Conservation (phyloP, 306 rosid genomes). For the Cicer bijugum region DNA sequence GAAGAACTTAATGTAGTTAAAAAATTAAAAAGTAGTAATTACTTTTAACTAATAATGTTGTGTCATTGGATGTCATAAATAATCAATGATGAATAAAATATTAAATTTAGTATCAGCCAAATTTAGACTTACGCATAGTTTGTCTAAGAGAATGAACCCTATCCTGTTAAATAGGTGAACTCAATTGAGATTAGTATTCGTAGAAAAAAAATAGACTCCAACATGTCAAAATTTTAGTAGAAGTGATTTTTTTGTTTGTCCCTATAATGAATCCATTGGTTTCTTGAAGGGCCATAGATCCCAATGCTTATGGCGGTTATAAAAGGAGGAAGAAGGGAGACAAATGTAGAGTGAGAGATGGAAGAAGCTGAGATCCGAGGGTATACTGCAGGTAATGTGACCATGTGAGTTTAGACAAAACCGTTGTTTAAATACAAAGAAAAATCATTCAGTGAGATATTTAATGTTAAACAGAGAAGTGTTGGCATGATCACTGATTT, state of each 20-base stretch:
- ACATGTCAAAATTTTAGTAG: not conserved
- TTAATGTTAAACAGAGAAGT: conserved; percentile 2
- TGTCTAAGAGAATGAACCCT: not conserved
- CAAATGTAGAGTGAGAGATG: not conserved
- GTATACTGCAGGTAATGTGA: conserved; percentile 1
- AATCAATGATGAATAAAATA: not conserved
- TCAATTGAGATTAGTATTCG: not conserved
- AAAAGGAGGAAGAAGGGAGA: conserved; percentile 24
- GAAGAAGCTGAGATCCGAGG: conserved; percentile 4
- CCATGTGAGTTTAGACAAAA: not conserved
- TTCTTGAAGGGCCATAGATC: conserved; percentile 14
- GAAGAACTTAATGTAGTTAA: not conserved
- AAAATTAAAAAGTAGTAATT: not conserved
- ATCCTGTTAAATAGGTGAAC: not conserved
- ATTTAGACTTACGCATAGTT: not conserved
- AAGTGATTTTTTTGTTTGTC: not conserved
- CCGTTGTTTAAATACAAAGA: not conserved
- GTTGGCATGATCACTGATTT: not conserved
- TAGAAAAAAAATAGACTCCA: conserved; percentile 7
- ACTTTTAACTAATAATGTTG: not conserved
- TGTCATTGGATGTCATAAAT: not conserved
- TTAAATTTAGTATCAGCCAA: not conserved
- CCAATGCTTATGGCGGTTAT: not conserved
- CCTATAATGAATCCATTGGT: conserved; percentile 16
- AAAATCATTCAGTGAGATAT: not conserved